Conservation (phyloP, 768 basidiomycete species). For the Cyathus striatus region DNA sequence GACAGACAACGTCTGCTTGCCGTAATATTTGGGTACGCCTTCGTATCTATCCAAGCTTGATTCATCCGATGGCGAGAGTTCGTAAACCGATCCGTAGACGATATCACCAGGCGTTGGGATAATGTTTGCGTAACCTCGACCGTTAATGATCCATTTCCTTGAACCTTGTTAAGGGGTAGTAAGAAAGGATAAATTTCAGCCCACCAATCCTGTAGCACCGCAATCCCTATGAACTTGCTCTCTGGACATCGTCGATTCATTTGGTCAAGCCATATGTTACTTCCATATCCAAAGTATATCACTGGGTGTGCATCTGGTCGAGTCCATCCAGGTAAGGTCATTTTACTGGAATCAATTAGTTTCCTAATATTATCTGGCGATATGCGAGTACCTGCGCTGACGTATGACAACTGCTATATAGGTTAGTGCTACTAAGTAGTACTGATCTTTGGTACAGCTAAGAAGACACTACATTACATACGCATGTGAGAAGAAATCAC, state of each 20-base stretch:
- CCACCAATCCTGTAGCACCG: constrained; percentile 34
- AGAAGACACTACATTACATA: no score
- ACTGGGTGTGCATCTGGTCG: neutral
- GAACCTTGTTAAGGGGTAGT: no score
- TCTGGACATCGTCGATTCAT: constrained; percentile 45
- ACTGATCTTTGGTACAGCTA: no score
- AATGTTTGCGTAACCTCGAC: constrained; percentile 39
- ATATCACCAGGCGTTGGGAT: constrained; percentile 32
- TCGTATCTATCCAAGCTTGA: constrained; percentile 37
- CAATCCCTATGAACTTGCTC: constrained; percentile 34
- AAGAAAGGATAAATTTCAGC: no score
- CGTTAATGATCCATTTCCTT: constrained; percentile 47
- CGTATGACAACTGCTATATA: no score
- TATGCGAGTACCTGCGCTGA: no score
- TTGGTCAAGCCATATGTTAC: constrained; percentile 45
- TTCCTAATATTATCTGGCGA: no score
- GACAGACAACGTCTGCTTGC: constrained; percentile 27
- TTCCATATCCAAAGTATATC: constrained; percentile 45
- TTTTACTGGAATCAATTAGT: neutral
- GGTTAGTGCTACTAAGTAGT: no score
- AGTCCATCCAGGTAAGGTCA: constrained; percentile 1
- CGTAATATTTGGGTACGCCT: constrained; percentile 29
- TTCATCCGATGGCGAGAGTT: constrained; percentile 35
- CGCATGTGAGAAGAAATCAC: no score
- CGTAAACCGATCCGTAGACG: constrained; percentile 39